Conservation (phyloP, 1,139 yeast species). For the Ashbya aceris region DNA sequence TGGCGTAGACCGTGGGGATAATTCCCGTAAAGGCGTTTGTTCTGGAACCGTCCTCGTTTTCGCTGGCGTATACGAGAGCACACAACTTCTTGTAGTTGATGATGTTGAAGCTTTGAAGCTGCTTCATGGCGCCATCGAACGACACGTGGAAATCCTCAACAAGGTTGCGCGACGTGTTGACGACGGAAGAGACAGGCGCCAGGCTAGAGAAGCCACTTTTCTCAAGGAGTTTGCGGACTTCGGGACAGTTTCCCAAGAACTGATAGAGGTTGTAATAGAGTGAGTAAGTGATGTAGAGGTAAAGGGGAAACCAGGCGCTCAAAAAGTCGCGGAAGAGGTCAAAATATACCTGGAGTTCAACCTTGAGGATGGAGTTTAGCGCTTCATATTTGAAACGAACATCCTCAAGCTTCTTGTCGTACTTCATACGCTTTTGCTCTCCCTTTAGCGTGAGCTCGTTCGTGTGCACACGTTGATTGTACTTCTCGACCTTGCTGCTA, state of each 20-base stretch:
- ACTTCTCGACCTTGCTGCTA: conserved; percentile 8
- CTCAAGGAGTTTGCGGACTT: conserved; percentile 8
- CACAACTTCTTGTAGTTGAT: conserved; percentile 4
- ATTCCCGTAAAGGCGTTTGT: conserved; percentile 1
- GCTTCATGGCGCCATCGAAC: conserved; percentile 4
- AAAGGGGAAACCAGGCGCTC: conserved; percentile 15
- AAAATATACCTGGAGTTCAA: conserved; percentile 12
- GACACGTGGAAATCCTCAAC: conserved; percentile 4
- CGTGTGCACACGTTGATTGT: conserved; percentile 3
- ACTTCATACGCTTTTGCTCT: conserved; percentile 8
- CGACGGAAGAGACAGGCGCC: conserved; percentile 2
- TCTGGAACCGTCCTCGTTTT: neutral
- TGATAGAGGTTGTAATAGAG: conserved; percentile 16
- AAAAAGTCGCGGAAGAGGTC: conserved; percentile 10
- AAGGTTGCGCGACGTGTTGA: conserved; percentile 3
- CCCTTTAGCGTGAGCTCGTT: conserved; percentile 7
- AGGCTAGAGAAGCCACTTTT: conserved; percentile 3
- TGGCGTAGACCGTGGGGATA: conserved; percentile 7
- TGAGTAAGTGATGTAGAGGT: conserved; percentile 15
- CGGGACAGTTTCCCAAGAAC: conserved; percentile 15
- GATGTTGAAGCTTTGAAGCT: conserved; percentile 1
- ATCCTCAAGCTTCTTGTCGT: conserved; percentile 10
- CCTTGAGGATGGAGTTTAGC: conserved; percentile 14
- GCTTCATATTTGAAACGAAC: conserved; percentile 13
- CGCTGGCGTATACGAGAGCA: neutral